Conservation (phyloP, 371 early-diverging fungal genomes). For the Mucor mucedo region DNA sequence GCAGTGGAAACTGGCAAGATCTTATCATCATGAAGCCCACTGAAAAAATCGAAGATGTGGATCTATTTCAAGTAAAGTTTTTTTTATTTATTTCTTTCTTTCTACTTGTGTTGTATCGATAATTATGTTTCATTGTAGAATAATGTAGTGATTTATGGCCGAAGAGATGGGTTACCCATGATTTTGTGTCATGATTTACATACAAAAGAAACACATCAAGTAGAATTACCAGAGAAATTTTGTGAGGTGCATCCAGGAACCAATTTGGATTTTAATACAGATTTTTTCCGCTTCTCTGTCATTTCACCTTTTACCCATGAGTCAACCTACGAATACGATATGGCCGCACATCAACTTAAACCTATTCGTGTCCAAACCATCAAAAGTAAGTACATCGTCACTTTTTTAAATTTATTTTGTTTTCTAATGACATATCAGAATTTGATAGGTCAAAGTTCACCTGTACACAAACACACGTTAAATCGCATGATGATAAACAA, state of each 20-base stretch:
- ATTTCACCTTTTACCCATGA: constrained; percentile 74
- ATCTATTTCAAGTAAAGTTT: constrained; percentile 66
- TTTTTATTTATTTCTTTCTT: too few species aligned
- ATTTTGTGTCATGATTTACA: constrained; percentile 60
- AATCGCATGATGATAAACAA: constrained; percentile 48
- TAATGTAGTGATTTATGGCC: constrained; percentile 65
- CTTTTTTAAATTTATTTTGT: too few species aligned
- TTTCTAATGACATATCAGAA: constrained; percentile 33
- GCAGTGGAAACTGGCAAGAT: constrained; percentile 62
- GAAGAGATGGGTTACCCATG: constrained; percentile 64
- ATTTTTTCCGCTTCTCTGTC: constrained; percentile 69
- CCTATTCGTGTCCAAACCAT: constrained; percentile 57
- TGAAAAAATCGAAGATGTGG: constrained; percentile 84
- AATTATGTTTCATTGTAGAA: constrained; percentile 35
- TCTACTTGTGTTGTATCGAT: too few species aligned
- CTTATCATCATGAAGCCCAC: constrained; percentile 61
- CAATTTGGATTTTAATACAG: constrained; percentile 70
- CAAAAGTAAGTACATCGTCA: constrained; percentile 40
- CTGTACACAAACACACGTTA: constrained; percentile 59
- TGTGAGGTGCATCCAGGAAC: constrained; percentile 70
- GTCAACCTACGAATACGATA: constrained; percentile 73
- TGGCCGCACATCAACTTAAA: constrained; percentile 52
- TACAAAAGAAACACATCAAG: constrained; percentile 47
- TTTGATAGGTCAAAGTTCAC: constrained; percentile 55
- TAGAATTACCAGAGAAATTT: constrained; percentile 63